Evolutionary conservation across 768 basidiomycete species (phyloP), one percentile per base, ranked within the genome.

Genomic region (Boletus rubescentipes): DNA sequence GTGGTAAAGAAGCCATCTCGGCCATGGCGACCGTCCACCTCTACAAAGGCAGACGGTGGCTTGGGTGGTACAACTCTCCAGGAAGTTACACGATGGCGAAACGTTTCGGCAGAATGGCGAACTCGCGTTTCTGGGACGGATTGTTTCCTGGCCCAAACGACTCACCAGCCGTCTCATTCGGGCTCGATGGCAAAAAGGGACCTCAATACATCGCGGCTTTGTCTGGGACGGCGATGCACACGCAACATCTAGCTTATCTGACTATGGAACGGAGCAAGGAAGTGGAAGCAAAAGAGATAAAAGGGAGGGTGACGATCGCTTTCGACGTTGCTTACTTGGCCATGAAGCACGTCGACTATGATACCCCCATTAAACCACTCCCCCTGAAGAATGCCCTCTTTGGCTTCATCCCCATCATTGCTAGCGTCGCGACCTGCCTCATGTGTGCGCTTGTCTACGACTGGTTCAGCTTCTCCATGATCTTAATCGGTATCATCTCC

Each of bases 31-130:
- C 63, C 4, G 65, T 73, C 21, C 67, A 72, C 41, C 42, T 73
- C 5, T 69, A 61, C 49, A 14, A 48, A 31, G 69, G 71, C 2
- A 58, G 68, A 51, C 64, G 59, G 16, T 74, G 65, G 67, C 57
- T 73, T 6, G 72, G 72, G 1, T 74, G 67, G 68, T 74, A 58
- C 43, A 73, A 73, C 16, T 67, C 72, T 10, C 73, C 73, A 1
- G 72, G 72, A 7, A 67, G 71, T 47, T 67, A 68, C 38, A 55
- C 50, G 0, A 45, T 73, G 36, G 72, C 71, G 6, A 73, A 64
- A 49, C 60, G 53, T 20, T 74, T 71, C 30, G 69, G 69, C 2
- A 47, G 61, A 26, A 57, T 74, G 46, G 73, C 72, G 0, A 57
- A 63, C n/a, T 61, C 63, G 4, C 61, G 61, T 10, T 55, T 72